Evolutionary conservation across 164 flowering plant genomes (phyloP), one percentile per base, ranked within the genome.

Genomic region (Aristolochia californica): DNA sequence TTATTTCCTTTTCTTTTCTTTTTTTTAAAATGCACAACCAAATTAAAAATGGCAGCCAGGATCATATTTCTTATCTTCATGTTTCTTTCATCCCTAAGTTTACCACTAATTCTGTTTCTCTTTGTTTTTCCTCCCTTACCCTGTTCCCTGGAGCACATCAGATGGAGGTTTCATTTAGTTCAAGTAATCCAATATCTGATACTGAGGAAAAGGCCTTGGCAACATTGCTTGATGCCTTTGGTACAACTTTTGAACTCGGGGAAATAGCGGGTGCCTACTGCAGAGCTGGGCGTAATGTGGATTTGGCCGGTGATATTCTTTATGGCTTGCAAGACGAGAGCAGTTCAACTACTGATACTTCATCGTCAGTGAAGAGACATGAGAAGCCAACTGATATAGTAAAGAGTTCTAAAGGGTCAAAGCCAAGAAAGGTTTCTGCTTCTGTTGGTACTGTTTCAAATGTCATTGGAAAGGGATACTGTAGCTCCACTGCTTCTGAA

Each of bases 261-360:
- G 79, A 77, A 45, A 82, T 84, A 25, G 80, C 83, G 30, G 66
- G 76, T 61, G 87, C 87, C 22, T 84, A 69, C 70, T 58, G 77
- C 64, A 65, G 67, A 51, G 82, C 85, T 2, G 77, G 79, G 5
- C 38, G 61, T 13, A 63, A 84, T 69, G 72, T 68, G 26, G 65
- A 72, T 53, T 5, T 70, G 66, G 77, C 82, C 56, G 77, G 64
- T 60, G 74, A 74, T 50, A 70, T 79, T 53, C 74, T 84, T 22
- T 59, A 5, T 71, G 68, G 61, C 11, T 56, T 54, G 58, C 62
- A 58, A 22, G 54, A 15, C 38, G 67, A 62, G 51, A 57, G 68
- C 49, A 48, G 56, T 15, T 59, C 73, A 21, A 38, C 28, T 30
- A 38, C 55, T 50, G 25, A 30, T 12, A 30, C 23, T 52, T 21